Conservation (phyloP, 306 rosid species). For the Medicago ruthenica region DNA sequence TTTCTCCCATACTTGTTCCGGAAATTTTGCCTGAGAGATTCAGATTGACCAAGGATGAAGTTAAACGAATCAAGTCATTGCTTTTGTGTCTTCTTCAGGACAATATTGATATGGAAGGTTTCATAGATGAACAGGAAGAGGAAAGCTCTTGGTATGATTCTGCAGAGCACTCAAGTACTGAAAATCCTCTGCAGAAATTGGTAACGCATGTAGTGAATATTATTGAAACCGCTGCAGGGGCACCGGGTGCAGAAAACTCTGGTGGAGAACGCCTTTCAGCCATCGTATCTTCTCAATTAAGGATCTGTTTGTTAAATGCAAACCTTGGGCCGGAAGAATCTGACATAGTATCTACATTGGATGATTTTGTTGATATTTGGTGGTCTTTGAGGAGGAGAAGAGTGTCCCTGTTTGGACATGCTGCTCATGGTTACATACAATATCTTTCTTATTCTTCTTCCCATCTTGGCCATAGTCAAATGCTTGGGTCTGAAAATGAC, state of each 20-base stretch:
- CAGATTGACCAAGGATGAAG: constrained; percentile 75
- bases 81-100: constrained; percentile 59
- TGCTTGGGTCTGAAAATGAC: constrained; percentile 62
- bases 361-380: constrained; percentile 77
- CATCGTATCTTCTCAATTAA: constrained; percentile 73
- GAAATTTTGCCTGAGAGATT: constrained; percentile 79
- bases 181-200: constrained; percentile 52
- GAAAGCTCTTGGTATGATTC: constrained; percentile 52
- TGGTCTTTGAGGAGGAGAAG: constrained; percentile 89
- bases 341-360: constrained; percentile 52
- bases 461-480: constrained; percentile 54
- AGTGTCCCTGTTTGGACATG: constrained; percentile 89
- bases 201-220: constrained; percentile 65
- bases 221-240: constrained; percentile 80
- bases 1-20: constrained; percentile 64
- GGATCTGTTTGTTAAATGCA: constrained; percentile 58
- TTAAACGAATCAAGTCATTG: constrained; percentile 60
- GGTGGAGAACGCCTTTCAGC: constrained; percentile 73
- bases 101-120: constrained; percentile 49
- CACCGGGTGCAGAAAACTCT: constrained; percentile 73
- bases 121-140: constrained; percentile 56
- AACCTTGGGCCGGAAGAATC: constrained; percentile 63
- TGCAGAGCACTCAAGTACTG: constrained; percentile 50
- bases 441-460: constrained; percentile 81
- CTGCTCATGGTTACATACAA: constrained; percentile 82